Percentiles rank a stretch among this genome's conserved stretches.
Evolutionary conservation across 1,284 basidiomycete genomes (phyloP).

Genomic region (Microbotryum scabiosae): DNA sequence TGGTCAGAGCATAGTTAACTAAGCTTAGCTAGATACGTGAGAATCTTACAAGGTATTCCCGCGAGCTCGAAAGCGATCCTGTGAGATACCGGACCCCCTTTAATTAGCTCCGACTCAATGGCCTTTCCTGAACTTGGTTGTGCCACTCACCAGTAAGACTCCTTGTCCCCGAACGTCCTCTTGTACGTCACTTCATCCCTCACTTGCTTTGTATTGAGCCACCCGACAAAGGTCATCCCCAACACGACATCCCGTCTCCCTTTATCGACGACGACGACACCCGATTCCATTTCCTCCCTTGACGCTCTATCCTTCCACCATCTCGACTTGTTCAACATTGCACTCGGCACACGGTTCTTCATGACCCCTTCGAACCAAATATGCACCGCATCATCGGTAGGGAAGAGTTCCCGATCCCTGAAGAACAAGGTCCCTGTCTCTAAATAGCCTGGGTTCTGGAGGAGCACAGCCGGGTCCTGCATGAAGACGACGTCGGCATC

Average conservation of each 20-base stretch:
- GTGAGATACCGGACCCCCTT: too few relatives aligned
- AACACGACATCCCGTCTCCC: not conserved
- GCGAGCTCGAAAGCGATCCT: too few relatives aligned
- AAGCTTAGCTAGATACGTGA: too few relatives aligned
- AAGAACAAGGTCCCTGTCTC: not conserved
- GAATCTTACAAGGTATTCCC: too few relatives aligned
- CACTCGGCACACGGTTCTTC: not conserved
- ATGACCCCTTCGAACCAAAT: not conserved
- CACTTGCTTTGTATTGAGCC: not conserved
- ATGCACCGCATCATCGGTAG: not conserved
- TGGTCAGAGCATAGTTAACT: too few relatives aligned
- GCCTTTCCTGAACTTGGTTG: too few relatives aligned
- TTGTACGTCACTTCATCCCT: too few relatives aligned
- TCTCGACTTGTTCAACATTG: not conserved
- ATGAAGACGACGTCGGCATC: not conserved
- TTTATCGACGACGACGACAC: constrained; percentile 11
- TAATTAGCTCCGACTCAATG: too few relatives aligned
- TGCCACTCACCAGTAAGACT: too few relatives aligned
- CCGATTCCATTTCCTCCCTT: constrained; percentile 5
- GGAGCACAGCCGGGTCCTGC: not conserved
- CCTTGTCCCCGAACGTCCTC: too few relatives aligned
- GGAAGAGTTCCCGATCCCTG: not conserved
- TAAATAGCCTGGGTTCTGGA: not conserved
- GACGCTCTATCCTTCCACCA: not conserved
- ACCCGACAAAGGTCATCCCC: not conserved